Percentiles rank a stretch among this genome's conserved stretches.
Conservation (phyloP, 2,329 filamentous ascomycete species). For the Paecilomyces sp. region DNA sequence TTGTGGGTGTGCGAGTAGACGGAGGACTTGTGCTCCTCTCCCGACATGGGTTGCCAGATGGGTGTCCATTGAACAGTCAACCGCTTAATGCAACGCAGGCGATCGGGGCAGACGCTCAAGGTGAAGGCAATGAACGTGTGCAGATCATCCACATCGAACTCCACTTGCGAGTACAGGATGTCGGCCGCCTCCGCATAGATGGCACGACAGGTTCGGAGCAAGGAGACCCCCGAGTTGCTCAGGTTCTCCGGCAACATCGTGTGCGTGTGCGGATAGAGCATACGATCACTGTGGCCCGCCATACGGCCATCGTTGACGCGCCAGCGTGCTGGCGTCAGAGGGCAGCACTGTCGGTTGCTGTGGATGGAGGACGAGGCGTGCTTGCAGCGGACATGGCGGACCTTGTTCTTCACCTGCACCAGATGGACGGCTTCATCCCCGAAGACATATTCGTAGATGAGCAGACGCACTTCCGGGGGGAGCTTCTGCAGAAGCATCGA, state of each 20-base stretch:
- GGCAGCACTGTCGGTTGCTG: constrained; percentile 26
- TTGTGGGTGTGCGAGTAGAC: constrained; percentile 31
- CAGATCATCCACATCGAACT: constrained; percentile 30
- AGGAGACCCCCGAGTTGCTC: constrained; percentile 14
- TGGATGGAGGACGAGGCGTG: constrained; percentile 15
- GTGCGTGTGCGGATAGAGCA: constrained; percentile 30
- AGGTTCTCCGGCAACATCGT: constrained; percentile 15
- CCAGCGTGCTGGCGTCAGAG: constrained; percentile 24
- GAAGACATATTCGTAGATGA: constrained; percentile 32
- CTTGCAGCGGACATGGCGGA: constrained; percentile 27
- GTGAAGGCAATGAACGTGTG: constrained; percentile 29
- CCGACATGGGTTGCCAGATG: constrained; percentile 26
- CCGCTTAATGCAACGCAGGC: constrained; percentile 12
- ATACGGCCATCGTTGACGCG: constrained; percentile 14
- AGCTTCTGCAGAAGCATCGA: constrained; percentile 19
- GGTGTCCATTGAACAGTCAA: constrained; percentile 28
- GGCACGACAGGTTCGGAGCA: constrained; percentile 26
- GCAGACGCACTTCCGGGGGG: constrained; percentile 30
- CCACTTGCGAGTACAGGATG: constrained; percentile 19
- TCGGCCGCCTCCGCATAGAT: constrained; percentile 26
- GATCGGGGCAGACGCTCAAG: constrained; percentile 10
- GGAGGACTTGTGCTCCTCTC: constrained; percentile 19
- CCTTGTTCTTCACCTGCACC: constrained; percentile 26
- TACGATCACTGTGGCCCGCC: constrained; percentile 11
- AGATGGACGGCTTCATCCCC: constrained; percentile 26